Base-by-base conservation (phyloP, 371 early-diverging fungal genomes). In the Saksenaea vasiformis region DNA sequence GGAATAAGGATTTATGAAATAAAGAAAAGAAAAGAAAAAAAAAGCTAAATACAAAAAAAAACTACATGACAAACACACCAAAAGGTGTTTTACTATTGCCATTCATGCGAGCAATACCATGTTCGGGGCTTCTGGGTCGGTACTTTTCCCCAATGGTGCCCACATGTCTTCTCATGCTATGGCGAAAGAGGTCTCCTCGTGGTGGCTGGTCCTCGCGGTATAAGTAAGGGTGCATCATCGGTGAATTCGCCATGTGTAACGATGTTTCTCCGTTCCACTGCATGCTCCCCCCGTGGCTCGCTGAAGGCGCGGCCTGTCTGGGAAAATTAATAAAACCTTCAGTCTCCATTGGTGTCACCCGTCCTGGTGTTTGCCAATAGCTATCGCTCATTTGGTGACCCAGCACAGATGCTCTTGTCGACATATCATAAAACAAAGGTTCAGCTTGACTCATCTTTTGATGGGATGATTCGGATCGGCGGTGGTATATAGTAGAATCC, bases 391-490 rank as follows among this genome's bases (percentile, higher is more conserved):
- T 47, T 47, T 22, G 19, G 22, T 11, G n/a, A 47, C 51, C 51
- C 51, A 47, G 22, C 11, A 22, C 10, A 22, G 51, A 22, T 47
- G 51, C 9, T 10, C 51, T 47, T 47, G 51, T 22, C 24, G 51
- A 47, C 22, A 47, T 47, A 11, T 47, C 51, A 47, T 47, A 47
- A 22, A 47, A 83, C 85, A 43, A 3, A 19, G 17, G 27, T 36
- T 54, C n/a, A 26, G 67, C 54, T 41, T 58, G 58, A 8, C 39
- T 9, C 3, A 62, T 55, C 11, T 26, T 17, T n/a, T 37, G 38
- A 27, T 28, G 64, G 19, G 15, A 56, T 17, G 60, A 8, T 36
- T 64, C 64, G 24, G 56, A 44, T 47, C 56, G 54, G 15, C 56
- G 61, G 22, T 37, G 61, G 22, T 37, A 26, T 24, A 38, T 43